A percentile compares a stretch with the other conserved stretches of the same genome.
These are phyloP conservation scores for Ogataea naganishii DNA, from an alignment of 805 yeast species.

Conservation along the genomic window DNA sequence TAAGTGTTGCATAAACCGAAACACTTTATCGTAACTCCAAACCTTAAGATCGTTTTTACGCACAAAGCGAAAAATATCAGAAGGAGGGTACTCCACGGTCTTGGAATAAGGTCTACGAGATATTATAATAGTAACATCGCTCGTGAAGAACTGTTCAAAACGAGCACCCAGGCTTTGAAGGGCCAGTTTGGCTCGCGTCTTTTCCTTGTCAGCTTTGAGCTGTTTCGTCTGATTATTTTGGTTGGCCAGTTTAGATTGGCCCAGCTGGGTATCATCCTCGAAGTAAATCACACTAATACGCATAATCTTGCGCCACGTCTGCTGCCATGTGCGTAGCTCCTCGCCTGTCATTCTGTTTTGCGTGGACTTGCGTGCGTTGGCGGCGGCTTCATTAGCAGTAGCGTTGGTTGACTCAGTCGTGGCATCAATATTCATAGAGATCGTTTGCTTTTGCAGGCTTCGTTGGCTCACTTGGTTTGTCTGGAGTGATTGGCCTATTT, in stretches of 20 bases:
- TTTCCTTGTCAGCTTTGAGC: constrained; percentile 24
- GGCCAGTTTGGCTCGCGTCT: constrained; percentile 25
- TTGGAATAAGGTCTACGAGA: constrained; percentile 48
- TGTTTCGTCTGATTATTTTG: too few species aligned
- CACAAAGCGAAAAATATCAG: constrained; percentile 66
- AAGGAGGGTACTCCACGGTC: constrained; percentile 30
- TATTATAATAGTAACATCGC: constrained; percentile 67
- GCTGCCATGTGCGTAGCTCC: constrained; percentile 49
- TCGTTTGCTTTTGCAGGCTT: too few species aligned
- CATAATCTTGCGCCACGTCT: constrained; percentile 51
- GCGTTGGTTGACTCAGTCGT: too few species aligned
- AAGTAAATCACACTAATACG: constrained; percentile 48
- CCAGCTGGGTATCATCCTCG: constrained; percentile 38
- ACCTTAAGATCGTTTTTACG: constrained; percentile 57
- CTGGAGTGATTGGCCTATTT: too few species aligned
- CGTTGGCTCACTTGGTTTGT: too few species aligned
- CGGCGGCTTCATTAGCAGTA: too few species aligned
- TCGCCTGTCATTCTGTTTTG: constrained; percentile 20
- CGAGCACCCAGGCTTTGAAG: constrained; percentile 42
- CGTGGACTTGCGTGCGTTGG: constrained; percentile 2
- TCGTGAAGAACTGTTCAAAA: constrained; percentile 51
- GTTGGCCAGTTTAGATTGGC: too few species aligned
- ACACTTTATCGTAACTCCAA: constrained; percentile 83
- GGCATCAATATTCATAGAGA: too few species aligned
- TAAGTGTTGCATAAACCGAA: constrained; percentile 64